Percentiles rank a stretch among this genome's conserved stretches.
Conservation (phyloP, 2,329 filamentous ascomycete species). For the Penicillium sp. region DNA sequence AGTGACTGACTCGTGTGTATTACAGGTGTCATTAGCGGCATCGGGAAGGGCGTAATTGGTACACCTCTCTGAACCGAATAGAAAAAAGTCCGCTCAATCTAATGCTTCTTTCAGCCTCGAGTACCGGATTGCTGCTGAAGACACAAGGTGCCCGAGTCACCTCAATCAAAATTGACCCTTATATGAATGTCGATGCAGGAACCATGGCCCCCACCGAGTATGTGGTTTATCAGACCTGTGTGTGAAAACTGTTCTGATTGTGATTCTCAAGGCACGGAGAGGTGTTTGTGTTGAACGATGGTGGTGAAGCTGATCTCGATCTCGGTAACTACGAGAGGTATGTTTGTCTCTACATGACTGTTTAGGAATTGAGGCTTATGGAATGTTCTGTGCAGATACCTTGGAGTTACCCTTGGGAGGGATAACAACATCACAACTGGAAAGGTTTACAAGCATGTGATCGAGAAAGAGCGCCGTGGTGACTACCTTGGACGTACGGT, state of each 20-base stretch:
- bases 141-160: conserved; percentile 28
- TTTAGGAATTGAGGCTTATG: neutral
- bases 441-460: conserved; percentile 89
- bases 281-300: conserved; percentile 80
- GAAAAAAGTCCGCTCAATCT: conserved; percentile 1
- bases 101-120: conserved; percentile 41
- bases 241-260: neutral
- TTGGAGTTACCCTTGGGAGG: conserved; percentile 72
- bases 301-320: conserved; percentile 71
- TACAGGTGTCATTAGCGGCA: conserved; percentile 47
- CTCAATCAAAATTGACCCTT: conserved; percentile 53
- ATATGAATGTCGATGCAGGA: conserved; percentile 70
- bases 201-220: conserved; percentile 50
- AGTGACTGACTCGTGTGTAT: conserved; percentile 5
- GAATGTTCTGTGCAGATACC: conserved; percentile 49
- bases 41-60: conserved; percentile 61
- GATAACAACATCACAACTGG: conserved; percentile 97
- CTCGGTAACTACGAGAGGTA: conserved; percentile 68
- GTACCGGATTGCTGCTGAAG: conserved; percentile 29
- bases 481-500: conserved; percentile 86
- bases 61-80: neutral
- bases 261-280: conserved; percentile 65
- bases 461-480: conserved; percentile 65
- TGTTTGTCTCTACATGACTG: neutral
- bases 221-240: neutral